Conservation (phyloP, 106 monocot genomes). For the Allium cepa region DNA sequence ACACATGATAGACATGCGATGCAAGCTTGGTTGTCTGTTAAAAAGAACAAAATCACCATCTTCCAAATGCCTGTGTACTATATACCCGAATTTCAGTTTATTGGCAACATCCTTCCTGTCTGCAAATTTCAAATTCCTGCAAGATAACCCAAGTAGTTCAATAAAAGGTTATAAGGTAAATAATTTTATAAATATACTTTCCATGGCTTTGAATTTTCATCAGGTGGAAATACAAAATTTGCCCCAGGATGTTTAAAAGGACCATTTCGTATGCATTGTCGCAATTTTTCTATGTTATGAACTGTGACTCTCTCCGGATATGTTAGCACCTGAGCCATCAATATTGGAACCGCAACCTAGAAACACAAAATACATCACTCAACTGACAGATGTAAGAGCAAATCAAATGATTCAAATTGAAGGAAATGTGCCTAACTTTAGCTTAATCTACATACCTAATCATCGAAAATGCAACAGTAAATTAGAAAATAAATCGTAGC, state of each 20-base stretch:
- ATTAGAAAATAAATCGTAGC: too few species aligned
- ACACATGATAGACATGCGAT: conserved; percentile 99
- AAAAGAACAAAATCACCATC: conserved; percentile 98
- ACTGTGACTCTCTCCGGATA: conserved; percentile 87
- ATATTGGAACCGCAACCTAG: conserved; percentile 82
- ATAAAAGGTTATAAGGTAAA: not conserved
- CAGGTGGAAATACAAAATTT: conserved; percentile 55
- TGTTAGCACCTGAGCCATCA: conserved; percentile 79
- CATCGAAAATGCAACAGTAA: too few species aligned
- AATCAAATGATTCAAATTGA: not conserved
- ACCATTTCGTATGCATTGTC: conserved; percentile 80
- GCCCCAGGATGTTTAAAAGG: conserved; percentile 90
- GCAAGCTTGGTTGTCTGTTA: conserved; percentile 96
- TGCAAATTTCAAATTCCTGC: conserved; percentile 72
- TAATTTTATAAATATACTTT: too few species aligned
- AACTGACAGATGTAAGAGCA: not conserved
- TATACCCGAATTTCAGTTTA: conserved; percentile 75
- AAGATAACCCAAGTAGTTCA: conserved; percentile 1
- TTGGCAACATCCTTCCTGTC: conserved; percentile 67
- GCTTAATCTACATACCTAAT: too few species aligned
- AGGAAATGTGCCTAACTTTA: too few species aligned
- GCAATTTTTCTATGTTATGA: conserved; percentile 93
- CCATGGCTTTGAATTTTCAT: conserved; percentile 18
- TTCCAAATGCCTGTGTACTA: conserved; percentile 91
- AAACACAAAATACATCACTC: conserved; percentile 3